Percentiles rank a stretch among this genome's conserved stretches.
Evolutionary conservation across 495 filamentous ascomycete genomes (phyloP).

Genomic region (Talaromyces proteolyticus): DNA sequence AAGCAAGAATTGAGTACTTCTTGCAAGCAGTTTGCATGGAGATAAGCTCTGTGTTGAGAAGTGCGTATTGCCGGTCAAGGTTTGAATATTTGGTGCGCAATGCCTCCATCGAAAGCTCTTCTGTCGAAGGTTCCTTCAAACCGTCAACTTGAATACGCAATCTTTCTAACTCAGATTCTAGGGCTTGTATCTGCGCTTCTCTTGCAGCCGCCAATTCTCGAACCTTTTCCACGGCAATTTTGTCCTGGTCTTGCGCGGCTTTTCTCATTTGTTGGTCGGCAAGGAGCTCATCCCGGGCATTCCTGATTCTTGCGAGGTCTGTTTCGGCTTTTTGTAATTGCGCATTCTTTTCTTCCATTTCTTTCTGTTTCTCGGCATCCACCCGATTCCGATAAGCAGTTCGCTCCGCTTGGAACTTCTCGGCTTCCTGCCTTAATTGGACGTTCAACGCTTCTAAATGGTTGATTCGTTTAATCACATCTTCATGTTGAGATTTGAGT

Average conservation of each 20-base stretch:
- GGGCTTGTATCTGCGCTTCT: slow-evolving; percentile 64
- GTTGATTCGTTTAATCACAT: slow-evolving; percentile 86
- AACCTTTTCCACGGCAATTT: slow-evolving; percentile 57
- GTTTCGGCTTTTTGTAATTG: slow-evolving; percentile 76
- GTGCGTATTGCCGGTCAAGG: slow-evolving; percentile 69
- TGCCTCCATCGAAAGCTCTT: slow-evolving; percentile 53
- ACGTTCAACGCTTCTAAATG: slow-evolving; percentile 84
- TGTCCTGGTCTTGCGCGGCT: slow-evolving; percentile 70
- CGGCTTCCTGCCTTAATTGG: slow-evolving; percentile 75
- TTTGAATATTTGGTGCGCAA: slow-evolving; percentile 65
- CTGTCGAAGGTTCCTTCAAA: slow-evolving; percentile 28
- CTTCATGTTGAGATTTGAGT: slow-evolving; percentile 83
- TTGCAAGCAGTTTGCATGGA: slow-evolving; percentile 84
- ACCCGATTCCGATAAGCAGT: slow-evolving; percentile 73
- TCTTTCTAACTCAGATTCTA: slow-evolving; percentile 78
- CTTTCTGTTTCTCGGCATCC: slow-evolving; percentile 66
- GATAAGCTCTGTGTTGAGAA: slow-evolving; percentile 80
- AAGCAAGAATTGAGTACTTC: slow-evolving; percentile 74
- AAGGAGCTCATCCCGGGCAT: slow-evolving; percentile 72
- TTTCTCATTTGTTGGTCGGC: slow-evolving; percentile 79
- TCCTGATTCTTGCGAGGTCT: slow-evolving; percentile 78
- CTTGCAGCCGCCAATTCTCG: slow-evolving; percentile 74
- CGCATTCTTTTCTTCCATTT: slow-evolving; percentile 69
- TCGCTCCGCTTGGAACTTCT: slow-evolving; percentile 77
- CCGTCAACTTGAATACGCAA: slow-evolving; percentile 49